Evolutionary conservation across 352 stramenopile species (phyloP).

Genomic region (Globisporangium parvum): DNA sequence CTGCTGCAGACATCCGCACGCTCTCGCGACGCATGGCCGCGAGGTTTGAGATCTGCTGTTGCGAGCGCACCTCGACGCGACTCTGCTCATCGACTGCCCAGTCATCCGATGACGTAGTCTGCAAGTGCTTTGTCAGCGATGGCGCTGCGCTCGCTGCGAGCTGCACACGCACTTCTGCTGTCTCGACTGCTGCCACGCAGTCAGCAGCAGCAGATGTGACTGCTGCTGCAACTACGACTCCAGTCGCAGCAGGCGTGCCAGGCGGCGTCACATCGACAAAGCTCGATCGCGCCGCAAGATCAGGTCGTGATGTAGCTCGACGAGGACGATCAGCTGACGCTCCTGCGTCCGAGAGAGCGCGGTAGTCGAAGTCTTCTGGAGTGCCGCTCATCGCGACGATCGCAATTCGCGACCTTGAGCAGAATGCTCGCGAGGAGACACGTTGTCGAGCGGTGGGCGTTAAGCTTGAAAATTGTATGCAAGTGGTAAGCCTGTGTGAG

Average conservation of each 20-base stretch:
- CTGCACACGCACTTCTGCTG: neutral
- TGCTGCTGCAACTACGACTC: neutral
- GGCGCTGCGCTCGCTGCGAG: neutral
- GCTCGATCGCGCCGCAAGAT: neutral
- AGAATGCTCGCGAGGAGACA: no score
- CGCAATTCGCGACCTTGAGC: no score
- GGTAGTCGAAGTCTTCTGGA: slow-evolving; percentile 10
- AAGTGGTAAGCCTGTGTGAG: no score
- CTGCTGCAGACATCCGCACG: neutral
- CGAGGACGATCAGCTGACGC: neutral
- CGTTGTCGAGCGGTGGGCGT: no score
- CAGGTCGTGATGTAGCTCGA: neutral
- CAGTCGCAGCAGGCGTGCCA: neutral
- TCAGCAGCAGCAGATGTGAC: neutral
- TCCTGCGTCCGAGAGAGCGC: slow-evolving; percentile 4
- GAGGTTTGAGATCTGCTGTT: neutral
- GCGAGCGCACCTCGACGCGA: slow-evolving; percentile 3
- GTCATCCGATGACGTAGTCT: slow-evolving; percentile 8
- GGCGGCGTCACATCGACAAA: slow-evolving; percentile 11
- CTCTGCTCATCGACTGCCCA: slow-evolving; percentile 8
- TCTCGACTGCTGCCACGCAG: no score
- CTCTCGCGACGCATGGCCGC: slow-evolving; percentile 1
- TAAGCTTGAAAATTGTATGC: no score
- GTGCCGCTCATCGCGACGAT: neutral
- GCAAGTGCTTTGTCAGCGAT: slow-evolving; percentile 1